A percentile compares a stretch with the other conserved stretches of the same genome.
Evolutionary conservation across 2,329 filamentous ascomycete species (phyloP).

Genomic region (Colletotrichum sp.): DNA sequence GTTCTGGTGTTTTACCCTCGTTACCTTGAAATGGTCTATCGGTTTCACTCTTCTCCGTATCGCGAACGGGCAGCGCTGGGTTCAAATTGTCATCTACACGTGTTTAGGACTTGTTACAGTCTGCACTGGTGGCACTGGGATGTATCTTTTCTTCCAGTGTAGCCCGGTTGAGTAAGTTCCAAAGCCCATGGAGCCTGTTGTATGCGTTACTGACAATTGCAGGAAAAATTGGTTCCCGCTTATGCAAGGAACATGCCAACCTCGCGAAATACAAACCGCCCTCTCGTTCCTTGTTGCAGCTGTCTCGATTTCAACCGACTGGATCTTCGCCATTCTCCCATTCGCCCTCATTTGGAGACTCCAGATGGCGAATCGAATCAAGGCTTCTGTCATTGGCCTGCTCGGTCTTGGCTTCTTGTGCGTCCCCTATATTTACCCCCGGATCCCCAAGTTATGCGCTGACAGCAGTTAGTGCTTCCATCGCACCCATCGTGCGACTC

Average conservation of each 20-base stretch:
- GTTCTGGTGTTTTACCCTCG: conserved; percentile 18
- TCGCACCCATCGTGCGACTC: conserved; percentile 15
- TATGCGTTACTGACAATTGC: background rate
- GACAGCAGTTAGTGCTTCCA: background rate
- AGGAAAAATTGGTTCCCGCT: conserved; percentile 10
- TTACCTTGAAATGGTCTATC: conserved; percentile 10
- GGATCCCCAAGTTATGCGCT: background rate
- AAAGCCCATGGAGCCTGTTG: too few species aligned
- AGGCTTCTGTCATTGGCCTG: conserved; percentile 8
- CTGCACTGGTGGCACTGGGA: conserved; percentile 17
- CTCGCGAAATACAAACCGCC: conserved; percentile 9
- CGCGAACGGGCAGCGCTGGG: conserved; percentile 12
- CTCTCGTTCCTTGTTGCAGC: conserved; percentile 16
- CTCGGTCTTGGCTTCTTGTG: conserved; percentile 14
- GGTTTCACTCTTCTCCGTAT: conserved; percentile 15
- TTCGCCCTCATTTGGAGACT: conserved; percentile 16
- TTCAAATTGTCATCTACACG: conserved; percentile 10
- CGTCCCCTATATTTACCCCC: background rate
- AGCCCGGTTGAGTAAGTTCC: conserved; percentile 13
- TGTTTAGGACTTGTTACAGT: conserved; percentile 9
- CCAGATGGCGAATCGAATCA: conserved; percentile 8
- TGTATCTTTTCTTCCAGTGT: conserved; percentile 18
- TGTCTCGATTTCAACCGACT: conserved; percentile 13
- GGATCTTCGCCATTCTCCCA: conserved; percentile 13
- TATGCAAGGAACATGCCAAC: background rate